phyloP scores from a whole-genome alignment of 441 rosid species.

The Corymbia citriodora region DNA sequence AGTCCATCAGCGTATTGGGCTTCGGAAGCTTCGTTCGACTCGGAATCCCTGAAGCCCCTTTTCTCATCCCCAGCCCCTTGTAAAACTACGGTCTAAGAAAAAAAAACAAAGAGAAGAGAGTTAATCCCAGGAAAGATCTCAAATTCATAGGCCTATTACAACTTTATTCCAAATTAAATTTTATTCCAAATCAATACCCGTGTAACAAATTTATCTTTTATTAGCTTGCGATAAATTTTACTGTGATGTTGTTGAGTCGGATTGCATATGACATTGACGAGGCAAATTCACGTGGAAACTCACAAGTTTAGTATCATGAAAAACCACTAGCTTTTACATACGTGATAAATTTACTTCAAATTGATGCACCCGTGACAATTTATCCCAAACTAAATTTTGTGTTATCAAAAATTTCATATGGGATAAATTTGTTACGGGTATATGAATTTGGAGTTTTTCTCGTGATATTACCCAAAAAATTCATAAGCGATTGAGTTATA shows the following conservation, averaged over 20 bases:
- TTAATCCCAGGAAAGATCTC: rapidly evolving
- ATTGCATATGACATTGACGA: no score
- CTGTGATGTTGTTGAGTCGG: rapidly evolving
- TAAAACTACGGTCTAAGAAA: rapidly evolving
- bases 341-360: no score
- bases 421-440: no score
- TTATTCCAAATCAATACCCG: rapidly evolving
- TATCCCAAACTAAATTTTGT: rapidly evolving
- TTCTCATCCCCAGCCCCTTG: not conserved
- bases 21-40: not conserved
- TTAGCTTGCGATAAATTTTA: no score
- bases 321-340: no score
- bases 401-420: no score
- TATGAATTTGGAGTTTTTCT: not conserved
- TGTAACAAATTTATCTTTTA: rapidly evolving
- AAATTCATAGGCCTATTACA: rapidly evolving
- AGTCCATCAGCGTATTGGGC: not conserved
- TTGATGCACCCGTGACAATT: rapidly evolving
- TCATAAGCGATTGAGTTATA: not conserved
- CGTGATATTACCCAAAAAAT: not conserved
- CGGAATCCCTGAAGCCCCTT: not conserved
- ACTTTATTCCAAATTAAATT: no score
- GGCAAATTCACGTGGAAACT: no score
- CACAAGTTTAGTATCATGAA: rapidly evolving
- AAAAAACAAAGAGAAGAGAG: no score